Percentiles rank a stretch among this genome's conserved stretches.
Conservation (phyloP, 768 basidiomycete species). For the Exsudoporus frostii region DNA sequence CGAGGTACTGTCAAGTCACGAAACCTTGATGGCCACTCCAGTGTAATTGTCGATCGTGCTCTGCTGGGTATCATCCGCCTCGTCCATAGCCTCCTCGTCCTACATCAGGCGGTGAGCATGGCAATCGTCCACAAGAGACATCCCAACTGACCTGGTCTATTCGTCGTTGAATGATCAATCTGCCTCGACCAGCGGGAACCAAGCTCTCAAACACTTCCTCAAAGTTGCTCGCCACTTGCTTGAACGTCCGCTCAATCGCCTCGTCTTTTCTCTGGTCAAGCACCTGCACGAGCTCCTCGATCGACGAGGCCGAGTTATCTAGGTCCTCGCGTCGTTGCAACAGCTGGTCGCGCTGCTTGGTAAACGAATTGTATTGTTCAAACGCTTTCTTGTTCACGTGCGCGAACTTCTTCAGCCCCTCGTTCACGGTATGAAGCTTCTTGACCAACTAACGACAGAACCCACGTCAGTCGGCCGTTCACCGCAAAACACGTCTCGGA, state of each 20-base stretch:
- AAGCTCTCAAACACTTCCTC: slow-evolving; percentile 96
- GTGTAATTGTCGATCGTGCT: slow-evolving; percentile 91
- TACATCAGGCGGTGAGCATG: slow-evolving; percentile 22
- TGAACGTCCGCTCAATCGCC: slow-evolving; percentile 97
- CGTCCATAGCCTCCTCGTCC: slow-evolving; percentile 70
- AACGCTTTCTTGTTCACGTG: slow-evolving; percentile 99
- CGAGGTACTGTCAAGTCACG: not conserved
- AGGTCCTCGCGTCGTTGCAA: slow-evolving; percentile 84
- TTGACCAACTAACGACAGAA: slow-evolving; percentile 69
- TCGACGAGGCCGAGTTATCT: slow-evolving; percentile 84
- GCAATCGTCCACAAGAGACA: not conserved
- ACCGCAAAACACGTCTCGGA: not conserved
- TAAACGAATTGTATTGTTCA: slow-evolving; percentile 97
- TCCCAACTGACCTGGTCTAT: slow-evolving; percentile 65
- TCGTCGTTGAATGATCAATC: slow-evolving; percentile 88
- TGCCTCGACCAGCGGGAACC: slow-evolving; percentile 89
- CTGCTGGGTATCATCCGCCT: slow-evolving; percentile 69
- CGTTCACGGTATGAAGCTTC: slow-evolving; percentile 89
- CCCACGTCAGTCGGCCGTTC: not conserved
- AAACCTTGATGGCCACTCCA: slow-evolving; percentile 91
- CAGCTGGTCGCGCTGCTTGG: slow-evolving; percentile 93
- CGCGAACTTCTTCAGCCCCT: slow-evolving; percentile 91
- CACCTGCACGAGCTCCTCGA: slow-evolving; percentile 88
- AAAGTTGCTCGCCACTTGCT: slow-evolving; percentile 96
- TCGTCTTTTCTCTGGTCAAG: slow-evolving; percentile 98